Evolutionary conservation across 805 yeast genomes (phyloP), one percentile per base, ranked within the genome.

Genomic region (Yueomyces sinensis): DNA sequence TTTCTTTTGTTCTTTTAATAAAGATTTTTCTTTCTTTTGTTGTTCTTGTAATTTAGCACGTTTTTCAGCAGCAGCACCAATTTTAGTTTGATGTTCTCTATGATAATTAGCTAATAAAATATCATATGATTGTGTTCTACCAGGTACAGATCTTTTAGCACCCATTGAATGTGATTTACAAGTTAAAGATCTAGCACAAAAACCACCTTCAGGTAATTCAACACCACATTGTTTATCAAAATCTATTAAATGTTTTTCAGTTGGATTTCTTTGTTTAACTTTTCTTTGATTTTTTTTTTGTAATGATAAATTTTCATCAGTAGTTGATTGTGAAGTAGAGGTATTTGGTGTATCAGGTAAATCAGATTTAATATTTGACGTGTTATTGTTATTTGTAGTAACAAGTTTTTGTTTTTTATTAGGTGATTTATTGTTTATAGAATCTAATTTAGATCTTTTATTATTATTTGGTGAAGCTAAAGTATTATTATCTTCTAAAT

Each of bases 111-210:
- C 84, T 37, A 91, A 63, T 35, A 91, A 63, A 20, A 74, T 76
- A 55, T 91, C 98, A 59, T 86, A 91, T 1, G 95, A 86, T 6
- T 91, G 87, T 25, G 94, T 76, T 47, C 98, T 70, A 9, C 98
- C 98, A 14, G 74, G 76, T 16, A 91, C 98, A 1, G 95, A 87
- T 46, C 98, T 72, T 50, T 91, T 91, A 19, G 96, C 95, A 24
- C 96, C 96, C 95, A 91, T 87, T 1, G 97, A 83, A 58, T 91
- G 98, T 0, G 96, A 86, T 54, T 91, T 91, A 67, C 98, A 91
- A 0, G 98, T 91, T 40, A 91, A 65, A 0, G 96, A 86, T 33
- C 98, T 69, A 4, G 96, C 96, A 65, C 98, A 91, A 45, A 76
- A 79, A 0, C 93, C 94, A n/a, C 96, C 97, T 43, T 79, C 81